A percentile compares a stretch with the other conserved stretches of the same genome.
Conservation (phyloP, 352 stramenopile genomes). For the Aphanomyces stellatus region DNA sequence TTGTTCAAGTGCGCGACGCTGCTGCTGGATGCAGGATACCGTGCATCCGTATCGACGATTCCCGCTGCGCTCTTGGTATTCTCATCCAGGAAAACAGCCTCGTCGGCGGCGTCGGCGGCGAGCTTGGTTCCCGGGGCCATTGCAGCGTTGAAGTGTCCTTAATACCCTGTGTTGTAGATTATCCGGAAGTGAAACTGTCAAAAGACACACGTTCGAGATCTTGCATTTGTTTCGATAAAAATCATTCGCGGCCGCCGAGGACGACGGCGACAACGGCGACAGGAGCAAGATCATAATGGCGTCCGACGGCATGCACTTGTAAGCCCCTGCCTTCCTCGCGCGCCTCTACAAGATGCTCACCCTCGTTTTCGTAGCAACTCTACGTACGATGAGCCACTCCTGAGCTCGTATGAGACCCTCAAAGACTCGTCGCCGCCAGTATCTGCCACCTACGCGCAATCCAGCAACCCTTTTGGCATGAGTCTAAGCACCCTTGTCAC, state of each 20-base stretch:
- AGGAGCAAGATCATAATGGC: too few species aligned
- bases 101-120: background rate
- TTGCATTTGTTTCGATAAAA: constrained; percentile 1
- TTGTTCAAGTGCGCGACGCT: constrained; percentile 51
- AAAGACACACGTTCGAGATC: constrained; percentile 10
- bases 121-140: background rate
- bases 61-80: background rate
- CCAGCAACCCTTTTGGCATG: constrained; percentile 16
- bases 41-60: constrained; percentile 27
- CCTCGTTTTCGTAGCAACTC: constrained; percentile 19
- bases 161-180: background rate
- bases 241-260: too few species aligned
- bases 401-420: constrained; percentile 23
- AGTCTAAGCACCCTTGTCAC: constrained; percentile 35
- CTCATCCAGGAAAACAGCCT: background rate
- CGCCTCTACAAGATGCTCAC: background rate
- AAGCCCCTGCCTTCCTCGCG: background rate
- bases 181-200: background rate
- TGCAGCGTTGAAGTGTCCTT: background rate
- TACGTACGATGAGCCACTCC: constrained; percentile 48
- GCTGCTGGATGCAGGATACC: constrained; percentile 37
- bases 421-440: background rate
- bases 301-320: too few species aligned
- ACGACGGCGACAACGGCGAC: background rate
- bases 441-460: background rate